These are phyloP conservation scores for Trichosporon asahii DNA, from an alignment of 1,284 basidiomycete genomes.

Conservation along the genomic window DNA sequence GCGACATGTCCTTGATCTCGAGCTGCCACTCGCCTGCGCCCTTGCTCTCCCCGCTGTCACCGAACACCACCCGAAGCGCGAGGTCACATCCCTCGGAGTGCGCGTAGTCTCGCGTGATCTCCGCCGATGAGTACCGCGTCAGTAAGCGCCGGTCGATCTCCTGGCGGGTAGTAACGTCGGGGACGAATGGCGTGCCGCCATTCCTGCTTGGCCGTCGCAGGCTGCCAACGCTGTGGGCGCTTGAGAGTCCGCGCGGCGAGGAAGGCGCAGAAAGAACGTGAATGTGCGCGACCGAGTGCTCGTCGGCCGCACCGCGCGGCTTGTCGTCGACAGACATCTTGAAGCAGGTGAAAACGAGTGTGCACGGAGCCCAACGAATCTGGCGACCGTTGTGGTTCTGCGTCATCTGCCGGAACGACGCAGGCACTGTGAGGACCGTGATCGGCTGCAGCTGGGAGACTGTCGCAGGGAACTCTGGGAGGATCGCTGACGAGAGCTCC, in stretches of 20 bases:
- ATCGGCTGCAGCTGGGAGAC: conserved; percentile 30
- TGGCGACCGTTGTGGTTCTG: background rate
- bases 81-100: conserved; percentile 15
- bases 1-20: conserved; percentile 35
- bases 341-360: conserved; percentile 24
- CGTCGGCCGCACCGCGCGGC: background rate
- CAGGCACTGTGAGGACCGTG: conserved; percentile 28
- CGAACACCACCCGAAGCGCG: conserved; percentile 24
- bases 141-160: conserved; percentile 24
- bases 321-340: conserved; percentile 20
- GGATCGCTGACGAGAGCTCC: conserved; percentile 25
- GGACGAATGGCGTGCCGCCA: background rate
- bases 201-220: background rate
- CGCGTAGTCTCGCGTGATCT: conserved; percentile 15
- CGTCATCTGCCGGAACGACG: conserved; percentile 1
- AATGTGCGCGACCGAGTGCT: conserved; percentile 25
- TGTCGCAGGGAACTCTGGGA: conserved; percentile 35
- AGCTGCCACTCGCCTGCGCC: conserved; percentile 34
- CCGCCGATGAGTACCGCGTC: conserved; percentile 15
- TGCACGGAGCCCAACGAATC: conserved; percentile 23
- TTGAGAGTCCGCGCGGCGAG: background rate
- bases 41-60: conserved; percentile 21
- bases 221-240: background rate
- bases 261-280: conserved; percentile 14
- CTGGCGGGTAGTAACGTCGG: conserved; percentile 3